Evolutionary conservation across 495 filamentous ascomycete genomes (phyloP), one percentile per base, ranked within the genome.

Genomic region (Aspergillus olivimuriae): DNA sequence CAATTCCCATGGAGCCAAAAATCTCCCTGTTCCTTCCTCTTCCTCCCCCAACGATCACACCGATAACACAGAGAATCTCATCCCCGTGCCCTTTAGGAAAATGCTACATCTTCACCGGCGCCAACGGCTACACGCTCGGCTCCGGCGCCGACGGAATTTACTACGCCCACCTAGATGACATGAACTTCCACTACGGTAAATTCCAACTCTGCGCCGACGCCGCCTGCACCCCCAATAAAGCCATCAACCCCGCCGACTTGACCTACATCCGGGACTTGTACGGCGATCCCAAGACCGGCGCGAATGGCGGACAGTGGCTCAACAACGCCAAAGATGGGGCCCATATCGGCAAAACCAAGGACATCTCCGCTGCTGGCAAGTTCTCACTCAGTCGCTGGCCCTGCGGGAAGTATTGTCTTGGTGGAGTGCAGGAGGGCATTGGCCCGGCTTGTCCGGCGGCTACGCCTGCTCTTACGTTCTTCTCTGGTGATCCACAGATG

Each of bases 151-250:
- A 39, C 34, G 35, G 43, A 8, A 34, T 34, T 31, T 46, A 39
- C 43, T 32, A 22, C 43, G 28, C 43, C 35, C 2, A 6, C 1
- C 35, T 24, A 7, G 35, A 46, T n/a, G 36, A 39, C 24, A 38
- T 46, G 17, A 18, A 31, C 16, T 32, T 39, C 11, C 24, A 46
- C 15, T 46, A 28, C 26, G 43, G 43, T 14, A 38, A 39, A 15
- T 46, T 46, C 43, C 35, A 46, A 35, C 43, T 46, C 43, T 46
- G 43, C 43, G 16, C 16, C 11, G 35, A 46, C 18, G 43, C 39
- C 7, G 18, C 20, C 5, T 46, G 43, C 19, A 30, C 18, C 6
- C 23, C 23, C 15, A 20, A 20, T 35, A 12, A 12, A 4, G 3
- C 34, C 24, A 36, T 46, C 43, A 46, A 33, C 43, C 43, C 43